Base-by-base conservation (phyloP, 129 eudicot species). In the Smallanthus sonchifolius region DNA sequence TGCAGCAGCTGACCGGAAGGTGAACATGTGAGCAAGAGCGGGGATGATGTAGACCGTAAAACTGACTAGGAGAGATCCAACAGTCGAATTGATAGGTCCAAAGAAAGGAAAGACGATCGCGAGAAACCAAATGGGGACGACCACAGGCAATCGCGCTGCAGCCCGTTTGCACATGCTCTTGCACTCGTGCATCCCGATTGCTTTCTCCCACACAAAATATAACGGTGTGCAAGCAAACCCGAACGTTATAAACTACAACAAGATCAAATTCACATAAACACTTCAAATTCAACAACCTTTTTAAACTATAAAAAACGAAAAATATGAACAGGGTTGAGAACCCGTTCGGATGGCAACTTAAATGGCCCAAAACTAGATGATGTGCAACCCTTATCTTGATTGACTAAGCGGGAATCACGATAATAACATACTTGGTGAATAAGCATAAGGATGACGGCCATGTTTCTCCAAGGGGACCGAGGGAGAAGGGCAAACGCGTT, bases 41-140 rank as follows among this genome's bases (percentile, higher is more conserved):
- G 98, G 98, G 80, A 94, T 91, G 61, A 94, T 94, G 79, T 94
- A 94, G 78, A 94, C 98, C 0, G 98, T 94, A 89, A 94, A 90
- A 84, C 98, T 94, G 59, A 94, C 98, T 1, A 94, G 93, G 59
- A 94, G 93, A 1, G 98, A 94, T 83, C 98, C 98, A 36, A 94
- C 98, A 13, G 97, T 80, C 6, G 98, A 94, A 77, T 94, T 94
- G 76, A 94, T 94, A 7, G 98, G 98, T n/a, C 98, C 98, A 72
- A 94, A 94, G 89, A 94, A 94, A 2, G 98, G 98, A 67, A 94
- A 94, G 65, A 94, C 66, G 49, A 94, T 94, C 71, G 98, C 98
- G 60, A 94, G 82, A 80, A 94, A 94, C 98, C 98, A 94, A 30
- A 94, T 94, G 10, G 98, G 98, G 43, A 94, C 75, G 44, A 94